Base-by-base conservation (phyloP, 176 grass and related monocot species). In the Pontederia paniculata region DNA sequence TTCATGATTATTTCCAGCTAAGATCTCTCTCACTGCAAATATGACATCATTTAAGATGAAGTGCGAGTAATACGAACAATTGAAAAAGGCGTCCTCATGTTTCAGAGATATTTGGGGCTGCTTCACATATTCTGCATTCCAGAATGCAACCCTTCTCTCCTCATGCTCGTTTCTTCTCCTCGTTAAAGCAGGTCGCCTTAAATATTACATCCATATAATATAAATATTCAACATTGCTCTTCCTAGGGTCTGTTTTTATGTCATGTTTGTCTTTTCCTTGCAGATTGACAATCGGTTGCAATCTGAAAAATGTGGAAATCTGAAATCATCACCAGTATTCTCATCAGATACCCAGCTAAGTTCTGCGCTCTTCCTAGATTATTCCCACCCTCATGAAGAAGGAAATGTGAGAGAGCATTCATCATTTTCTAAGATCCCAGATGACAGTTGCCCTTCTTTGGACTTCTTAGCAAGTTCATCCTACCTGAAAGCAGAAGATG, bases 151-250 rank as follows among this genome's bases (percentile, higher is more conserved):
- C 75, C 44, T 82, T 79, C 53, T 74, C 77, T 5, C 25, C 73
- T 52, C 85, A 72, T 47, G 49, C 62, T 62, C 66, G 73, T 54
- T 78, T 84, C 70, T 89, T 84, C 73, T 71, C 80, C 13, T 68
- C 73, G 23, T 80, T 89, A 47, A 62, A 80, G 50, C 76, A 78
- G 79, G 78, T 75, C 19, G 13, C 6, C 10, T 4, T n/a, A 28
- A 1, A 21, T 0, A 5, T 56, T 16, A 44, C 71, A 23, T 14
- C 55, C 16, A 9, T 53, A 20, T 20, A 17, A 61, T 44, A 21
- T 45, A 11, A 25, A 15, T n/a, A 44, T 16, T 68, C 48, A 44
- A 2, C 16, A 6, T 16, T 21, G 12, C 45, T 21, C 47, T 4
- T 23, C 18, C 17, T 25, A 10, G 0, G 7, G 7, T 48, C 44